Base-by-base conservation (phyloP, 129 eudicot species). In the Chrysanthemum lavandulifolium region DNA sequence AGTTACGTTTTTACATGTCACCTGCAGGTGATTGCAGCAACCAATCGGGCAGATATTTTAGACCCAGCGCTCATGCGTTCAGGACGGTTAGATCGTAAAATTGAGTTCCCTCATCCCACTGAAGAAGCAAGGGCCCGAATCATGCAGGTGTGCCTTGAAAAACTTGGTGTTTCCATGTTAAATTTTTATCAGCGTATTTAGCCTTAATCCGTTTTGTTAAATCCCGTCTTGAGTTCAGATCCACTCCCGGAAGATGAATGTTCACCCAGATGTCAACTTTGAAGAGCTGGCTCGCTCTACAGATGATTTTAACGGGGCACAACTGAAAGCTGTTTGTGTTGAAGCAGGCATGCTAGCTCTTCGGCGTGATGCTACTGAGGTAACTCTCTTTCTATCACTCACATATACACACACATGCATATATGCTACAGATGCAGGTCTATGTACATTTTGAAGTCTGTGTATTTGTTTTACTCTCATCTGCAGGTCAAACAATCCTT, bases 341-440 rank as follows among this genome's bases (percentile, higher is more conserved):
- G 98, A 92, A 80, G 96, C 96, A n/a, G 98, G 98, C 81, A 92
- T 92, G 98, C 79, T 92, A 1, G 96, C 98, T 56, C 98, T 92
- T 55, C 87, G 98, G 0, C 95, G 98, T 72, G 98, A 92, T 87
- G 98, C 98, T 65, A 92, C 98, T 57, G 56, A n/a, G 15, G n/a
- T 11, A 11, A 52, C 5, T 11, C 13, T 13, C 13, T 52, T 12
- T 31, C 36, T 31, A 31, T 13, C 56, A 3, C 15, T 13, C 15
- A 52, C 56, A 52, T 52, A n/a, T 13, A 52, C 13, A 52, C 13
- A 52, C 43, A 36, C 43, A 5, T 36, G 7, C 8, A 36, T 36
- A 6, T 6, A 36, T 36, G 43, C 43, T 36, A 33, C 40, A 36
- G 1, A 6, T 6, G 43, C 8, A 1, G 6, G 43, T 6, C 43